Evolutionary conservation across 2,329 filamentous ascomycete genomes (phyloP), one percentile per base, ranked within the genome.

Genomic region (Aureobasidium lini): DNA sequence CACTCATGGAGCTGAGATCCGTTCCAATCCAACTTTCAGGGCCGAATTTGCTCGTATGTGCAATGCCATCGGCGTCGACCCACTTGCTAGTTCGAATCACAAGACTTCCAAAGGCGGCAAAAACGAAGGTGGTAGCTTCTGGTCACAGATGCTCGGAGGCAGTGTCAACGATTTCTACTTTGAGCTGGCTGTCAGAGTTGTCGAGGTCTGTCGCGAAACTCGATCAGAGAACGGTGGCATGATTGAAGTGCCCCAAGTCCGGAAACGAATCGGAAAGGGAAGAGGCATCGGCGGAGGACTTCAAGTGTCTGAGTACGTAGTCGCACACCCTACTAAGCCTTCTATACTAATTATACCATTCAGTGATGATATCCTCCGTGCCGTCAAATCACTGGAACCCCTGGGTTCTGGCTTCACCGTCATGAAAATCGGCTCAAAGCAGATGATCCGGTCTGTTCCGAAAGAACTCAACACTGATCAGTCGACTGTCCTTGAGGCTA

Each of bases 31-130:
- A 6, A 87, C 85, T 8, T 99, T 99, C 74, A 90, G 94, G 62
- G 91, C 93, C 36, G 93, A 99, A 75, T 99, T 99, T 71, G 93
- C 94, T 3, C 90, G 93, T 72, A 99, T 99, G 94, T 99, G 94
- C 76, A 85, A 91, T 68, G 91, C 92, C 63, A 96, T 99, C 66
- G 94, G 94, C 50, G 91, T 99, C 11, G 94, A 99, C 72, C 95
- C 94, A 2, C 80, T 99, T 16, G 90, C 91, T 1, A 77, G 76
- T 15, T 72, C 70, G 15, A 70, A 72, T 62, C 66, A 72, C 66
- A 67, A 73, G 65, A 66, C 70, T 42, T 64, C 64, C 31, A 65
- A 67, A 56, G 60, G 64, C 64, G 79, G 77, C 6, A 76, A 77
- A 16, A 75, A 71, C 13, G 78, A 76, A 1, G 79, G 75, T 1